phyloP scores from a whole-genome alignment of 2,329 filamentous ascomycete species.

The Colletotrichum noveboracense region DNA sequence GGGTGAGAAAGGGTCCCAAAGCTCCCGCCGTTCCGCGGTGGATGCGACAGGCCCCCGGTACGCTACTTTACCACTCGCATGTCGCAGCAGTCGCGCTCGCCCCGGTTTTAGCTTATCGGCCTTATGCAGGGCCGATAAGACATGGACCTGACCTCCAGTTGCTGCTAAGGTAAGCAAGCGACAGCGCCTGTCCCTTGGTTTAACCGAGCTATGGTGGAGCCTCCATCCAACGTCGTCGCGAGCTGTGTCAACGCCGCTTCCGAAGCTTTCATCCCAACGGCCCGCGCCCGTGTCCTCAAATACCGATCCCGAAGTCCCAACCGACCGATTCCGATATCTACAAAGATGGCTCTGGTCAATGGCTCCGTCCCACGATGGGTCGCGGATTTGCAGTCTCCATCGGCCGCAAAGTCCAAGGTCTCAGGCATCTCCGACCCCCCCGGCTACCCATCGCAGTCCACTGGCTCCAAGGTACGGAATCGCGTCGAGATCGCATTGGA shows the following conservation, averaged over 20 bases:
- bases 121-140: background rate
- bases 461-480: constrained; percentile 60
- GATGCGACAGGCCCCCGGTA: background rate
- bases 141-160: background rate
- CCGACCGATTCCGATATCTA: background rate
- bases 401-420: constrained; percentile 69
- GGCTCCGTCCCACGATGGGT: constrained; percentile 77
- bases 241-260: background rate
- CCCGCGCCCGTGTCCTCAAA: background rate
- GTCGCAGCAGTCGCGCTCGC: background rate
- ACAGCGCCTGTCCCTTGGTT: background rate
- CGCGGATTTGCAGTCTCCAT: constrained; percentile 74
- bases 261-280: background rate
- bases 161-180: constrained; percentile 14
- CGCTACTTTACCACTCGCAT: background rate
- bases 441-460: constrained; percentile 70
- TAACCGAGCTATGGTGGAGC: constrained; percentile 3
- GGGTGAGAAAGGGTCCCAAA: background rate
- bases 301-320: background rate
- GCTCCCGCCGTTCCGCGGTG: constrained; percentile 19
- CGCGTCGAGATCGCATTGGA: background rate
- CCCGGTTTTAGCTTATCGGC: constrained; percentile 13
- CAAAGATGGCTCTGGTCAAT: constrained; percentile 24
- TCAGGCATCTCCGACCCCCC: constrained; percentile 81
- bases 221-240: constrained; percentile 2